Conservation (phyloP, 345 rosid species). For the Erucastrum elatum region DNA sequence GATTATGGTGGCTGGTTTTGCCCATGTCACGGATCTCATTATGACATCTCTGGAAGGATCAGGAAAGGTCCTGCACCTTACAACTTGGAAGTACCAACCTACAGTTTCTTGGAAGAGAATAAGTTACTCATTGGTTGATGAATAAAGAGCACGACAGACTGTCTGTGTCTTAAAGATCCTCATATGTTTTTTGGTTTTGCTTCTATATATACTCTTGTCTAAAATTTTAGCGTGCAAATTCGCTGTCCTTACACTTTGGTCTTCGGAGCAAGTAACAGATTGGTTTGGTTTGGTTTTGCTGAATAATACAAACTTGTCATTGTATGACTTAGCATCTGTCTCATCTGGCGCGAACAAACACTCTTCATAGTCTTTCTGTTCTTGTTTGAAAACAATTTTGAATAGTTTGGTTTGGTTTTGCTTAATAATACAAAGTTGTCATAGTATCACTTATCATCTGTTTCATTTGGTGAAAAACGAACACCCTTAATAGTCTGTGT, state of each 20-base stretch:
- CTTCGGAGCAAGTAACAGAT: slow-evolving; percentile 10
- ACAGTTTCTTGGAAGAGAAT: slow-evolving; percentile 81
- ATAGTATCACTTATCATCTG: slow-evolving; percentile 17
- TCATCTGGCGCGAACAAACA: slow-evolving; percentile 12
- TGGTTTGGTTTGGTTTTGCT: slow-evolving; percentile 17
- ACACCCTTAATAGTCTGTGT: no score
- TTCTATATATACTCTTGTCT: neutral
- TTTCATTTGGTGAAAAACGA: no score
- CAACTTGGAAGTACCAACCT: slow-evolving; percentile 89
- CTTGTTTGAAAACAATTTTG: no score
- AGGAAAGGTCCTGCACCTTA: slow-evolving; percentile 96
- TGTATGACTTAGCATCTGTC: slow-evolving; percentile 27
- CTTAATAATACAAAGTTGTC: slow-evolving; percentile 38
- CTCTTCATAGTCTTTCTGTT: no score
- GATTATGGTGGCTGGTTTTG: slow-evolving; percentile 98
- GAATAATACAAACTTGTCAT: slow-evolving; percentile 40
- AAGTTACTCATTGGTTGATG: slow-evolving; percentile 78
- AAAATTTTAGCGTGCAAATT: slow-evolving; percentile 1
- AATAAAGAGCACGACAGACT: neutral
- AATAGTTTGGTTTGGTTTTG: neutral
- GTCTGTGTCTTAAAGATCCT: neutral
- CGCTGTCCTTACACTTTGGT: neutral
- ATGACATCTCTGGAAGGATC: slow-evolving; percentile 92
- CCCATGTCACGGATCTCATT: slow-evolving; percentile 96
- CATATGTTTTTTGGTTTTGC: slow-evolving; percentile 15